These are phyloP conservation scores for Petunia axillaris DNA, from an alignment of 257 asterid genomes.

Conservation along the genomic window DNA sequence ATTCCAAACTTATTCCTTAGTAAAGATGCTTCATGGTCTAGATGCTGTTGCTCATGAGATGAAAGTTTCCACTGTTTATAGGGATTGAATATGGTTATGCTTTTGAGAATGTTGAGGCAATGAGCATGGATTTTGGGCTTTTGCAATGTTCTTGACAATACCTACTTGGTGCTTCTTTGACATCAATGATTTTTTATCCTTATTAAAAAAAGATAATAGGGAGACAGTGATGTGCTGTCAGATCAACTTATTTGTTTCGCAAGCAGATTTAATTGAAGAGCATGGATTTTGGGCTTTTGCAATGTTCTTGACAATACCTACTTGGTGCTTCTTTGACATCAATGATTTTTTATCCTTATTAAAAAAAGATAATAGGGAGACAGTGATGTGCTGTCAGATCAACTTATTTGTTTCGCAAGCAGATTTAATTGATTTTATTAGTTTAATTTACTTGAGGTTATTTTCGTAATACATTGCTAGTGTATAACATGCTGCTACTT, in stretches of 20 bases:
- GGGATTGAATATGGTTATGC: neutral
- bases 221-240: neutral
- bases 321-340: no score
- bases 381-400: neutral
- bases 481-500: neutral
- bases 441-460: neutral
- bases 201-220: no score
- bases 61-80: neutral
- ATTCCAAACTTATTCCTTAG: neutral
- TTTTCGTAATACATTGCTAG: neutral
- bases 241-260: neutral
- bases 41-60: neutral
- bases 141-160: no score
- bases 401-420: neutral
- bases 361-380: neutral
- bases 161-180: no score
- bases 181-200: no score
- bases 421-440: neutral
- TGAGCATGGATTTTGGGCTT: no score
- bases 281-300: no score
- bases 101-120: no score
- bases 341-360: no score
- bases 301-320: no score
- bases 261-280: neutral
- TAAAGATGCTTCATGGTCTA: neutral